Base-by-base conservation (phyloP, 1,284 basidiomycete genomes). In the Moniliophthora roreri region DNA sequence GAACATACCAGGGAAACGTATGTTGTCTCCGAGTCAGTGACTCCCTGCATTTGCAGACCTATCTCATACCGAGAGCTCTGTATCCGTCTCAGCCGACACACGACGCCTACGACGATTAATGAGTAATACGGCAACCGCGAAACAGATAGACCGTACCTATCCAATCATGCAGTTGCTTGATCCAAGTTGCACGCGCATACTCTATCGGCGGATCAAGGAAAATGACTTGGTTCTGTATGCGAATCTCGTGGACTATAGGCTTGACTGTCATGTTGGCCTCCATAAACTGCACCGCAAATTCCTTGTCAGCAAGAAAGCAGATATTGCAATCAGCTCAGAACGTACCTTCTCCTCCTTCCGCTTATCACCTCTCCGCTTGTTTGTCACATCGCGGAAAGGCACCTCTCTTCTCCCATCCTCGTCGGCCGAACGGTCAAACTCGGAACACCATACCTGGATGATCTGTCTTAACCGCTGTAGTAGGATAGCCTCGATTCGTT, bases 191-290 rank as follows among this genome's bases (percentile, higher is more conserved):
- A 35, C 95, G 85, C 0, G 95, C 94, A 60, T 92, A 84, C 70
- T 99, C 96, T 72, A 98, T 92, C 50, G 96, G 96, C 8, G 97
- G 97, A 68, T 99, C 95, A 48, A 98, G 80, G 77, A 97, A 98
- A 70, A 99, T 98, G 62, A 98, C 93, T 69, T 99, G 96, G 67
- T 98, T 97, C 67, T 95, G 92, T 78, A 99, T 98, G 66, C 95
- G 83, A 56, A 99, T 91, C 68, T 98, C 95, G 68, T 98, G 95
- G 2, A 95, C 79, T 52, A 96, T 87, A 0, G 93, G 87, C 63
- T 92, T 87, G 60, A 95, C 72, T 0, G 77, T 76, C 78, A 93
- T 83, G 52, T 80, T 79, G 18, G 79, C 81, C 62, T 92, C 90
- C 57, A 85, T 65, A 63, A 80, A 78, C 87, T 89, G 58, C 2